Conservation (phyloP, 73 alveolate genomes). For the Uronychia setigera region DNA sequence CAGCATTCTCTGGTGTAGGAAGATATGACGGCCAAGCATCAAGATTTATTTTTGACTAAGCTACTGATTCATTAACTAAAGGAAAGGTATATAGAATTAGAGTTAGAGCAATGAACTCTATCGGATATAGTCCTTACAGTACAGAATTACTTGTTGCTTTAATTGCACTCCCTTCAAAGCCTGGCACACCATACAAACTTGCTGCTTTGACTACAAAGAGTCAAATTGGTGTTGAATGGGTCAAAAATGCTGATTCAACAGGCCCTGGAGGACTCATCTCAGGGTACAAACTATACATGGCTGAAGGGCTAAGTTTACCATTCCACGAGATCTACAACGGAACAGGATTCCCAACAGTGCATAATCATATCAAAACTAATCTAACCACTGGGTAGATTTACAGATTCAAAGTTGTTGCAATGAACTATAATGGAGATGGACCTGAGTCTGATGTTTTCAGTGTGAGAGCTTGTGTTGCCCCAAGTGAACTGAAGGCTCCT, state of each 20-base stretch:
- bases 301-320: slow-evolving; percentile 12
- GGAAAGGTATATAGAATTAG: slow-evolving; percentile 40
- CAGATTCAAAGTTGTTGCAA: slow-evolving; percentile 55
- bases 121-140: slow-evolving; percentile 45
- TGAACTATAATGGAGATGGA: slow-evolving; percentile 71
- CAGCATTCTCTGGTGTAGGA: slow-evolving; percentile 2
- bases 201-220: slow-evolving; percentile 25
- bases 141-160: slow-evolving; percentile 8
- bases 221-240: slow-evolving; percentile 43
- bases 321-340: slow-evolving; percentile 40
- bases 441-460: not conserved
- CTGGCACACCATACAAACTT: slow-evolving; percentile 26
- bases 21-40: not conserved
- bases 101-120: slow-evolving; percentile 37
- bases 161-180: slow-evolving; percentile 15
- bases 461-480: slow-evolving; percentile 60
- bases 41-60: not conserved
- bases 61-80: not conserved
- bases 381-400: slow-evolving; percentile 33
- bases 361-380: not conserved
- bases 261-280: slow-evolving; percentile 5
- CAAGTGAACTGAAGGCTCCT: slow-evolving; percentile 54
- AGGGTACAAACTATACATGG: slow-evolving; percentile 53
- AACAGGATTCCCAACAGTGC: slow-evolving; percentile 22
- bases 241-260: slow-evolving; percentile 8